These are phyloP conservation scores for Debaryomyces coudertii DNA, from an alignment of 1,139 yeast species.

Conservation along the genomic window DNA sequence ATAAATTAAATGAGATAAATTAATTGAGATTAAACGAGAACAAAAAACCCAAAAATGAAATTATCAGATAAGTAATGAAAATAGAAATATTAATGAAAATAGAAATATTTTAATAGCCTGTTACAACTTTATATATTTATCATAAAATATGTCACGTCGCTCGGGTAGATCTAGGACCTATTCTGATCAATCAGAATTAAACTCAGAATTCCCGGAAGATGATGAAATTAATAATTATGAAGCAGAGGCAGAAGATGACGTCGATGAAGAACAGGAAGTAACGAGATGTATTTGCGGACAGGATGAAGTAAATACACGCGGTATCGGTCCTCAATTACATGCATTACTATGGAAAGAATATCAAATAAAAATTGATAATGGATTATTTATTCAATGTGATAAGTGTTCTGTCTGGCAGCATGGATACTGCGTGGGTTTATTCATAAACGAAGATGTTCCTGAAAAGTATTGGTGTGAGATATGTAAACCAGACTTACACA, in stretches of 20 bases:
- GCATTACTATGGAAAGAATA: conserved; percentile 51
- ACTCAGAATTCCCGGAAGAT: conserved; percentile 20
- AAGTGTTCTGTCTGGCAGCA: conserved; percentile 96
- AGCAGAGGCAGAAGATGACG: conserved; percentile 30
- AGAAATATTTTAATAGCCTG: not conserved
- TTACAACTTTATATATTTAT: not conserved
- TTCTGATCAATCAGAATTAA: conserved; percentile 18
- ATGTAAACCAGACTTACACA: conserved; percentile 83
- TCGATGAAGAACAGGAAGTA: conserved; percentile 65
- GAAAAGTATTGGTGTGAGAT: conserved; percentile 92
- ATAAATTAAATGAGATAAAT: not conserved
- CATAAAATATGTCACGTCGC: conserved; percentile 30
- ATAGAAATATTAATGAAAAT: not conserved
- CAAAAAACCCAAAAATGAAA: not conserved
- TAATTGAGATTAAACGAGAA: not conserved
- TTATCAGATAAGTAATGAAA: conserved; percentile 3
- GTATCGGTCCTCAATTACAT: conserved; percentile 43
- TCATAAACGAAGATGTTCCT: conserved; percentile 73
- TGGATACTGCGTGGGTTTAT: conserved; percentile 90
- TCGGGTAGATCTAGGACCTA: conserved; percentile 30
- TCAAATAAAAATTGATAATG: conserved; percentile 71
- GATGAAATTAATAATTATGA: conserved; percentile 26
- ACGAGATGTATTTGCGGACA: conserved; percentile 90
- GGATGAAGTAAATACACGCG: conserved; percentile 57
- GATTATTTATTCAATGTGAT: conserved; percentile 87